Conservation (phyloP, 352 stramenopile species). For the Phytophthora multivora region DNA sequence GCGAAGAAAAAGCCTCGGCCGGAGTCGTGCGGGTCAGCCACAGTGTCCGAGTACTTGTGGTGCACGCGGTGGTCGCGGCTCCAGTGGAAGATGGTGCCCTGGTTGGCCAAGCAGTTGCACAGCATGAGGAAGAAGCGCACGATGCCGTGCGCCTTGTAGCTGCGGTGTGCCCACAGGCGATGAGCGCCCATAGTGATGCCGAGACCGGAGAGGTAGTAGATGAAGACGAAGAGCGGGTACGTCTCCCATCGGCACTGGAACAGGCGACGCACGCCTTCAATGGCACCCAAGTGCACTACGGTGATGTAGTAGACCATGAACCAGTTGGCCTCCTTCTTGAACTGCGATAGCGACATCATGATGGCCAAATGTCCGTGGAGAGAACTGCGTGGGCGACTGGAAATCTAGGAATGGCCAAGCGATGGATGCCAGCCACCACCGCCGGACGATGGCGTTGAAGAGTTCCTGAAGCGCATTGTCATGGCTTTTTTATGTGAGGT, state of each 20-base stretch:
- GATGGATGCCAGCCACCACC: slow-evolving; percentile 15
- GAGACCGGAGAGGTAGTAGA: slow-evolving; percentile 95
- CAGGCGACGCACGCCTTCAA: slow-evolving; percentile 89
- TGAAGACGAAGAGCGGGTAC: slow-evolving; percentile 87
- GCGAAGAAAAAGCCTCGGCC: slow-evolving; percentile 99
- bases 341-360: slow-evolving; percentile 67
- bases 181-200: slow-evolving; percentile 98
- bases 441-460: slow-evolving; percentile 5
- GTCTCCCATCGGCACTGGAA: slow-evolving; percentile 86
- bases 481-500: slow-evolving; percentile 8
- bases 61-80: slow-evolving; percentile 98
- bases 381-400: slow-evolving; percentile 11
- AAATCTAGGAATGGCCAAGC: slow-evolving; percentile 36
- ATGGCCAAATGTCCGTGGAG: slow-evolving; percentile 1
- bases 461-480: slow-evolving; percentile 15
- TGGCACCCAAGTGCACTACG: slow-evolving; percentile 92
- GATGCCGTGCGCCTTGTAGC: slow-evolving; percentile 93
- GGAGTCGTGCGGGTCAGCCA: slow-evolving; percentile 95
- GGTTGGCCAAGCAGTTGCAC: slow-evolving; percentile 97
- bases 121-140: slow-evolving; percentile 97
- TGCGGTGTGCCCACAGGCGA: slow-evolving; percentile 96
- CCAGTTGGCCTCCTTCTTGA: slow-evolving; percentile 94
- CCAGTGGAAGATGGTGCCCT: slow-evolving; percentile 99
- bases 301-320: slow-evolving; percentile 98
- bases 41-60: slow-evolving; percentile 98